Evolutionary conservation across 2,329 filamentous ascomycete genomes (phyloP).

Genomic region (Arthroderma sp.): DNA sequence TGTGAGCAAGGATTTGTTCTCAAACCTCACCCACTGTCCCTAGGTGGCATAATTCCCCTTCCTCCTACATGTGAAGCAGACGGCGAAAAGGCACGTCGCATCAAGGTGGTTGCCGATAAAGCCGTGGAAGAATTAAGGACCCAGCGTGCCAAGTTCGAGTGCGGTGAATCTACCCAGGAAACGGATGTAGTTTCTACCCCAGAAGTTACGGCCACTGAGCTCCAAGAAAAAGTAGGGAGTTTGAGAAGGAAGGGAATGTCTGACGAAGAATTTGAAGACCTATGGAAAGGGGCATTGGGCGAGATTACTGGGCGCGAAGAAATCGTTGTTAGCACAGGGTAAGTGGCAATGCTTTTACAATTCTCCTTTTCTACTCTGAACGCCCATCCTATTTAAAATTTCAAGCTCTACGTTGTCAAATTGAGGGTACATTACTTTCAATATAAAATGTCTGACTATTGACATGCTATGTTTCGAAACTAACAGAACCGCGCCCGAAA

Average conservation of each 20-base stretch:
- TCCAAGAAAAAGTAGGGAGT: constrained; percentile 64
- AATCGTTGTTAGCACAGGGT: constrained; percentile 43
- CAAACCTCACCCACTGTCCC: constrained; percentile 67
- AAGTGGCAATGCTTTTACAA: constrained; percentile 40
- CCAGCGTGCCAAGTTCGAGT: constrained; percentile 79
- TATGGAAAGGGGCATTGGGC: constrained; percentile 45
- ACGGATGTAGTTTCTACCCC: constrained; percentile 50
- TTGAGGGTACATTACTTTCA: neutral
- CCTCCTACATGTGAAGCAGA: constrained; percentile 91
- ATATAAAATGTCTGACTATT: constrained; percentile 21
- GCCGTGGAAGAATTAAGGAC: constrained; percentile 78
- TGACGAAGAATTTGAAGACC: constrained; percentile 79
- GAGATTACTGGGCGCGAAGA: constrained; percentile 47
- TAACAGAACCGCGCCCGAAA: constrained; percentile 69
- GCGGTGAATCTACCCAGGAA: constrained; percentile 57
- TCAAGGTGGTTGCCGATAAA: constrained; percentile 77
- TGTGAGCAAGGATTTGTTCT: constrained; percentile 84
- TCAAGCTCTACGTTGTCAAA: neutral
- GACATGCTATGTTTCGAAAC: constrained; percentile 44
- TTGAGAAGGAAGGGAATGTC: constrained; percentile 74
- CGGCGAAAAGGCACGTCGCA: constrained; percentile 75
- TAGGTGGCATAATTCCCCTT: constrained; percentile 70
- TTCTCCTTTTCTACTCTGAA: constrained; percentile 13
- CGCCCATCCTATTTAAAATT: constrained; percentile 12
- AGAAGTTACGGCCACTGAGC: constrained; percentile 55